Conservation (phyloP, 1,284 basidiomycete genomes). For the Mixia osmundae region DNA sequence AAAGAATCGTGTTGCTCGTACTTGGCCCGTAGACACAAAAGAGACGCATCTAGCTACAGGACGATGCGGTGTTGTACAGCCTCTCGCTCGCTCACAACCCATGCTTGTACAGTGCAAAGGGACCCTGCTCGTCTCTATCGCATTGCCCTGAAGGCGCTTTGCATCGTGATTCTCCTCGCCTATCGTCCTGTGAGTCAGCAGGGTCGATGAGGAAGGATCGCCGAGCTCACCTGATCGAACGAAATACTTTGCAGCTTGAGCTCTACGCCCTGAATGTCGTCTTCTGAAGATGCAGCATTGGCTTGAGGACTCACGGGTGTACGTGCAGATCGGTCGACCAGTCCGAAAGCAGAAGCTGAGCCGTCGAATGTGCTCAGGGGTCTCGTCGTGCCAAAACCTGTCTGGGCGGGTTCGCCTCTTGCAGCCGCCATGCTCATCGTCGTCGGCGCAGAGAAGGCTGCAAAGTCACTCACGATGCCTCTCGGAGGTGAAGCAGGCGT, state of each 20-base stretch:
- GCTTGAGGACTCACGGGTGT: neutral
- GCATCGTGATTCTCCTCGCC: no score
- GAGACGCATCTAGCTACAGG: no score
- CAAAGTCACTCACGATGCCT: slow-evolving; percentile 67
- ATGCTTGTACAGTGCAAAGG: no score
- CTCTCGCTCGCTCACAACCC: no score
- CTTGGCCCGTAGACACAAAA: no score
- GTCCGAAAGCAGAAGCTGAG: slow-evolving; percentile 1
- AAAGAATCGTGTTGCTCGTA: no score
- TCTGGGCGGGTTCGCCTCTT: neutral
- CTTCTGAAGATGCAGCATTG: neutral
- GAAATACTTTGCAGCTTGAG: neutral
- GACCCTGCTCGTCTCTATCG: no score
- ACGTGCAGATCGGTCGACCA: neutral
- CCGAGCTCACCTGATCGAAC: slow-evolving; percentile 2
- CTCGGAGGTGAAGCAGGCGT: slow-evolving; percentile 34
- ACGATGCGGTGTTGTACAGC: no score
- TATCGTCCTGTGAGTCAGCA: no score
- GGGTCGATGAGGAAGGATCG: no score
- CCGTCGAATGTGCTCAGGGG: neutral
- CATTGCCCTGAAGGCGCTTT: no score
- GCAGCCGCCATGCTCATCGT: neutral
- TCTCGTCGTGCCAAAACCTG: no score
- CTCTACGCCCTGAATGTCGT: neutral
- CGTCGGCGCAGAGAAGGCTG: slow-evolving; percentile 57